Conservation (phyloP, 768 basidiomycete species). For the Termitomyces heimii region DNA sequence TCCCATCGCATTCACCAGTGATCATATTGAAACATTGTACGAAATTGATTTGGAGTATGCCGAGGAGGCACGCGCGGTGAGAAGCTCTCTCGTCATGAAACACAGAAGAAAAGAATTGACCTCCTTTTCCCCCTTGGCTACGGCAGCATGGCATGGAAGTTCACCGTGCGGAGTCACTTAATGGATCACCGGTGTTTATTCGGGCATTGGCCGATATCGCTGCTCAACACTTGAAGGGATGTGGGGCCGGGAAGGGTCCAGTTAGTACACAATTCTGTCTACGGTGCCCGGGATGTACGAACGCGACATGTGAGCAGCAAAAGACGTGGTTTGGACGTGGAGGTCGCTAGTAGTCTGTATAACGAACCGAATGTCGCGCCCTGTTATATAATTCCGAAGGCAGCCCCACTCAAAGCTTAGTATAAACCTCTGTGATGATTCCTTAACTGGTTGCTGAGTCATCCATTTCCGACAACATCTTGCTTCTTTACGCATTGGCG, state of each 20-base stretch:
- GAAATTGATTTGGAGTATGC: conserved; percentile 94
- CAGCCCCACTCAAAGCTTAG: not conserved
- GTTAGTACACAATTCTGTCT: conserved; percentile 77
- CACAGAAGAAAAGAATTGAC: conserved; percentile 4
- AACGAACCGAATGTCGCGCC: not conserved
- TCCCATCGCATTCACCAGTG: conserved; percentile 97
- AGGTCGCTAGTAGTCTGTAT: conserved; percentile 37
- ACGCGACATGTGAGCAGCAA: conserved; percentile 78
- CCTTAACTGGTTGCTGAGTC: conserved; percentile 8
- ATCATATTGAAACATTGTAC: conserved; percentile 98
- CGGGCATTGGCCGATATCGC: conserved; percentile 92
- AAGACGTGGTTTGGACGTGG: conserved; percentile 88
- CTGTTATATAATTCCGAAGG: conserved; percentile 1
- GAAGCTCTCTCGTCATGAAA: conserved; percentile 18
- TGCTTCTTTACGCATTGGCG: conserved; percentile 7
- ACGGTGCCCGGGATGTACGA: conserved; percentile 92
- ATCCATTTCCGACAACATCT: not conserved
- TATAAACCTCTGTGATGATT: not conserved
- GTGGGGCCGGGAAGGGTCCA: conserved; percentile 51
- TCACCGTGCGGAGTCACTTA: conserved; percentile 84
- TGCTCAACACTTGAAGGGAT: conserved; percentile 68
- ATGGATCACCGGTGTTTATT: conserved; percentile 94
- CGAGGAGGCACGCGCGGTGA: conserved; percentile 85
- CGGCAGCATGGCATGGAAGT: conserved; percentile 85
- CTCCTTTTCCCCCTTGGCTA: conserved; percentile 9